phyloP scores from a whole-genome alignment of 306 rosid species.

The Datisca glomerata region DNA sequence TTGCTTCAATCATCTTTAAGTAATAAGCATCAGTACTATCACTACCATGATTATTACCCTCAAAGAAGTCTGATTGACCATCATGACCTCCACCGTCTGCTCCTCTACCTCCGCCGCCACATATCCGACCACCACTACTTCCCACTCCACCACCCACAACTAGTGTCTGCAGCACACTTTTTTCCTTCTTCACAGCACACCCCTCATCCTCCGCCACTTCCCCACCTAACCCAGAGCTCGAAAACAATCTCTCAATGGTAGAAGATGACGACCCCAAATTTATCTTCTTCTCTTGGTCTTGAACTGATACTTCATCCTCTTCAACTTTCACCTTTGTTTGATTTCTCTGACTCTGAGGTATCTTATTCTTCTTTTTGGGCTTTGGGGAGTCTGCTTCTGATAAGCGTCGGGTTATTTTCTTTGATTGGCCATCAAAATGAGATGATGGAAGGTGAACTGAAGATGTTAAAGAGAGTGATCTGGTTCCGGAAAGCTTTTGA shows the following conservation, averaged over 20 bases:
- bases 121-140: conserved; percentile 30
- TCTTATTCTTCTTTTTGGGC: conserved; percentile 14
- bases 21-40: conserved; percentile 45
- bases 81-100: conserved; percentile 20
- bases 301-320: conserved; percentile 14
- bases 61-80: conserved; percentile 24
- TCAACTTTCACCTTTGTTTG: conserved; percentile 10
- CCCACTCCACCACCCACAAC: conserved; percentile 37
- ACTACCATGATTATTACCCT: conserved; percentile 32
- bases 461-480: conserved; percentile 20
- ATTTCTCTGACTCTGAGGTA: conserved; percentile 9
- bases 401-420: conserved; percentile 13
- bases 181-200: conserved; percentile 12
- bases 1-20: conserved; percentile 55
- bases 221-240: conserved; percentile 39
- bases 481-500: conserved; percentile 32
- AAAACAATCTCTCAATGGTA: conserved; percentile 25
- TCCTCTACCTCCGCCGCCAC: conserved; percentile 28
- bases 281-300: conserved; percentile 10
- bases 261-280: conserved; percentile 6
- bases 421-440: conserved; percentile 9
- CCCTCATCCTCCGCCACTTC: conserved; percentile 15
- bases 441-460: conserved; percentile 6
- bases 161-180: conserved; percentile 29
- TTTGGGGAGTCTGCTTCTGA: conserved; percentile 20